phyloP scores from a whole-genome alignment of 164 flowering plant genomes.

The Annona cherimola region DNA sequence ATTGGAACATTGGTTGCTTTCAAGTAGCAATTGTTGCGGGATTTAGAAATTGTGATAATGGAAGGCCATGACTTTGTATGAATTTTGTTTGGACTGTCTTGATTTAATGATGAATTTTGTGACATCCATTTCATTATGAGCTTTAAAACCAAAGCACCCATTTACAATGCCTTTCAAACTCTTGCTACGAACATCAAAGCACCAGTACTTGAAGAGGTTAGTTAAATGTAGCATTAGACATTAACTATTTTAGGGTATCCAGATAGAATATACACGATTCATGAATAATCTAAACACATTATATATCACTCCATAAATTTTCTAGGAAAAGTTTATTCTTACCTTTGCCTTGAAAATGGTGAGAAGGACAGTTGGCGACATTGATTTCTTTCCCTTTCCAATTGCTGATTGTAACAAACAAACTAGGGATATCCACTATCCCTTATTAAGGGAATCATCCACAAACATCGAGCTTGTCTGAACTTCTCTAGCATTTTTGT shows the following conservation, averaged over 20 bases:
- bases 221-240: no score
- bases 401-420: slow-evolving; percentile 80
- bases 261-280: background rate
- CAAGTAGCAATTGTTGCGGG: no score
- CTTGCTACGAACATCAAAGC: no score
- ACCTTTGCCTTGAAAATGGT: slow-evolving; percentile 94
- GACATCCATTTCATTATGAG: background rate
- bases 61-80: no score
- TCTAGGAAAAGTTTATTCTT: background rate
- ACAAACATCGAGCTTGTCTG: slow-evolving; percentile 92
- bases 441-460: slow-evolving; percentile 92
- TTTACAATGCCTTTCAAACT: no score
- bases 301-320: background rate
- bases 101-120: background rate
- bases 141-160: background rate
- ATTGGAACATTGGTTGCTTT: no score
- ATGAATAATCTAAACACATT: background rate
- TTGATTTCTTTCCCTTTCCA: slow-evolving; percentile 61
- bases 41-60: no score
- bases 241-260: no score
- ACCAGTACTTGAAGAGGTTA: no score
- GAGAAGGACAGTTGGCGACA: slow-evolving; percentile 76
- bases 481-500: slow-evolving; percentile 86
- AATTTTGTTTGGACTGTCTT: no score
- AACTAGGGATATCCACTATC: slow-evolving; percentile 97